phyloP scores from a whole-genome alignment of 257 asterid species.

The Solanum boliviense region DNA sequence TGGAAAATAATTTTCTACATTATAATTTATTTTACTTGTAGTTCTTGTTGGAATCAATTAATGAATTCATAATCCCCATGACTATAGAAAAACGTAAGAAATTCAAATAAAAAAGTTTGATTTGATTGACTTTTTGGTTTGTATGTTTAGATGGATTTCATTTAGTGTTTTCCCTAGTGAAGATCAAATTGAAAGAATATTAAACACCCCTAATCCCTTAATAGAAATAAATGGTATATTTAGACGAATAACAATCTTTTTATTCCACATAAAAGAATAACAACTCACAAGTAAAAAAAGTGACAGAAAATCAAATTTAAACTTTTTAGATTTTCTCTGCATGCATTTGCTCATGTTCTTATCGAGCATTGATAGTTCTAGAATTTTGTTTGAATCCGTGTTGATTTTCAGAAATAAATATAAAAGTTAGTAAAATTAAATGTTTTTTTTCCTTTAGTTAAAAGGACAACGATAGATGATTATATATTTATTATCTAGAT shows the following conservation, averaged over 20 bases:
- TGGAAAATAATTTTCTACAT: background rate
- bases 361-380: background rate
- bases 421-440: background rate
- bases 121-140: background rate
- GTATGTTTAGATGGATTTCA: background rate
- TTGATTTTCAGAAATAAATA: background rate
- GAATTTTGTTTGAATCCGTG: background rate
- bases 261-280: no score
- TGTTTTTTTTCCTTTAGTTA: background rate
- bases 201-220: background rate
- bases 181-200: no score
- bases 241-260: background rate
- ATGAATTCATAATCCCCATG: background rate
- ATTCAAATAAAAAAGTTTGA: background rate
- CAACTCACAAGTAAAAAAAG: no score
- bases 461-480: background rate
- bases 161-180: no score
- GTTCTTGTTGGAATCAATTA: background rate
- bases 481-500: background rate
- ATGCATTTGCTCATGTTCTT: background rate
- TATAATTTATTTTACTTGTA: background rate
- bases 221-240: no score
- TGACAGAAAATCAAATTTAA: no score
- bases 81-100: background rate
- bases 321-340: background rate